These are phyloP conservation scores for Phellinidium pouzarii DNA, from an alignment of 1,284 basidiomycete genomes.

Conservation along the genomic window DNA sequence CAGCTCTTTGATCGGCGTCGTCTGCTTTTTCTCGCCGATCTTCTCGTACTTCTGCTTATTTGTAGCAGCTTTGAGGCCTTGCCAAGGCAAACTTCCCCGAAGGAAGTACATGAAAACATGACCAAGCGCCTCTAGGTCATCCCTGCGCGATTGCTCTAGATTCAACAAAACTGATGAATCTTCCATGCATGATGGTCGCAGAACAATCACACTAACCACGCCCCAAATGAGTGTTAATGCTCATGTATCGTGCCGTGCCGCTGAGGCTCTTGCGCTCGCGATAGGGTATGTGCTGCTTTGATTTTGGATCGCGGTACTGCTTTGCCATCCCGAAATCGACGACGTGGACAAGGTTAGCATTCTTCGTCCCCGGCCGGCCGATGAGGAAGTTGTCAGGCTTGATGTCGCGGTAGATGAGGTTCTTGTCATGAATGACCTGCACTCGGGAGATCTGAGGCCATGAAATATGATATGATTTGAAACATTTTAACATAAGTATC, in stretches of 20 bases:
- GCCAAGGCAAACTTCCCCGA: conserved; percentile 90
- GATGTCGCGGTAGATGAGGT: conserved; percentile 96
- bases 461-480: too few species aligned
- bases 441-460: conserved; percentile 74
- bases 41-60: conserved; percentile 99
- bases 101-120: conserved; percentile 99
- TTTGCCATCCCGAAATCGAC: conserved; percentile 99
- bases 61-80: conserved; percentile 92
- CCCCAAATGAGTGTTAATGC: conserved; percentile 94
- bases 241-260: conserved; percentile 93
- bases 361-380: conserved; percentile 85
- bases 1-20: conserved; percentile 89
- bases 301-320: conserved; percentile 95
- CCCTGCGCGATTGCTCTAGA: conserved; percentile 89
- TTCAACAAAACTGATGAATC: conserved; percentile 7
- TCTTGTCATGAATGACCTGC: conserved; percentile 95
- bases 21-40: conserved; percentile 98
- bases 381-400: conserved; percentile 97
- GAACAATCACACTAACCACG: conserved; percentile 50
- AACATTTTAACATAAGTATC: neutral
- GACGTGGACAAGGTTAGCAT: conserved; percentile 61
- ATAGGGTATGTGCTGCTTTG: conserved; percentile 96
- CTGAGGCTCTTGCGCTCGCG: conserved; percentile 90
- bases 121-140: conserved; percentile 91
- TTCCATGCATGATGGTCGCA: neutral